Evolutionary conservation across 202 grass and related monocot genomes (phyloP).

Genomic region (Dendrocalamus latiflorus): DNA sequence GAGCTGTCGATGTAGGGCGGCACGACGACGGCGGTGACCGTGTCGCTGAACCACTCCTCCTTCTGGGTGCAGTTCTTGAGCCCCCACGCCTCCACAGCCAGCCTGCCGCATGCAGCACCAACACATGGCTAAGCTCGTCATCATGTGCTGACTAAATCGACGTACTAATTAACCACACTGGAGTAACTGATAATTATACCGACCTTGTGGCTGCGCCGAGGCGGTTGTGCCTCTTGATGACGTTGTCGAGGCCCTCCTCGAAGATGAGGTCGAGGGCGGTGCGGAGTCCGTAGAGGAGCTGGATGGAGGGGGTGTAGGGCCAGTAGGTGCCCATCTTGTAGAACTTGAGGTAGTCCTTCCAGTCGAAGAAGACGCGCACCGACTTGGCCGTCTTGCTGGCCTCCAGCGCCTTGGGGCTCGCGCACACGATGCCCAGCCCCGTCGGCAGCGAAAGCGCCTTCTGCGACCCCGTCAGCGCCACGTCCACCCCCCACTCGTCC

Average conservation of each 20-base stretch:
- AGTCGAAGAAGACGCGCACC: too few species aligned
- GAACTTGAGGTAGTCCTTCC: too few species aligned
- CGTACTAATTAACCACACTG: not conserved
- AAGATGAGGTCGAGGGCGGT: constrained; percentile 76
- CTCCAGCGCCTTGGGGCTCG: too few species aligned
- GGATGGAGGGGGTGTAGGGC: constrained; percentile 95
- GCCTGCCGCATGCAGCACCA: too few species aligned
- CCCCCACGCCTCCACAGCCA: constrained; percentile 90
- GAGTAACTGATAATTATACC: too few species aligned
- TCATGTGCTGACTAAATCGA: not conserved
- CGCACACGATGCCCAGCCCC: too few species aligned
- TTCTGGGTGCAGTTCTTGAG: constrained; percentile 90
- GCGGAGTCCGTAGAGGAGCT: constrained; percentile 82
- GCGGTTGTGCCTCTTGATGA: constrained; percentile 73
- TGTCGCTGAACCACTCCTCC: constrained; percentile 89
- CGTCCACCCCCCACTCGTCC: too few species aligned
- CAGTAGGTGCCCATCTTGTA: constrained; percentile 66
- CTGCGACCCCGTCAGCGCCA: too few species aligned
- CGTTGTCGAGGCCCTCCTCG: constrained; percentile 70
- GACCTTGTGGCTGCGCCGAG: constrained; percentile 84
- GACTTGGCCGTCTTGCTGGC: too few species aligned
- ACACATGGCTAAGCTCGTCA: too few species aligned
- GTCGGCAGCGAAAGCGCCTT: too few species aligned
- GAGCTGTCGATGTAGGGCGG: constrained; percentile 67
- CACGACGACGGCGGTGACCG: constrained; percentile 86